Evolutionary conservation across 495 filamentous ascomycete genomes (phyloP).

Genomic region (Letharia lupina): DNA sequence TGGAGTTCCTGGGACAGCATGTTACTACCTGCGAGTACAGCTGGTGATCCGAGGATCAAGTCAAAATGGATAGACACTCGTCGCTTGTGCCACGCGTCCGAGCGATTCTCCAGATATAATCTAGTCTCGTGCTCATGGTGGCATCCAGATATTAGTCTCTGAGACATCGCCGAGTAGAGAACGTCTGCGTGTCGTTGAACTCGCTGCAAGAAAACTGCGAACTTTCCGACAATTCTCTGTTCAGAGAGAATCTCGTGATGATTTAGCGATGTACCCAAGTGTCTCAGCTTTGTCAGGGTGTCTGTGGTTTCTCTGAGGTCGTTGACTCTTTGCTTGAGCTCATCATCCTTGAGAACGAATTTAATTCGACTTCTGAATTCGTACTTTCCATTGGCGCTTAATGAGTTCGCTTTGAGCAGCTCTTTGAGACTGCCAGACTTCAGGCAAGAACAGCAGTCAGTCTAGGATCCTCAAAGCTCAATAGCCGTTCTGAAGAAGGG

Average conservation of each 20-base stretch:
- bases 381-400: background rate
- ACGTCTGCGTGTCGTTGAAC: constrained; percentile 2
- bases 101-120: constrained; percentile 8
- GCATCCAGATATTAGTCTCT: constrained; percentile 1
- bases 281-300: constrained; percentile 3
- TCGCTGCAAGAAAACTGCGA: background rate
- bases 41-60: background rate
- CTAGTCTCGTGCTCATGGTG: constrained; percentile 9
- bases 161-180: background rate
- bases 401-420: background rate
- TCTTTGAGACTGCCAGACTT: constrained; percentile 7
- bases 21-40: background rate
- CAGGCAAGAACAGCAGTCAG: too few relatives aligned
- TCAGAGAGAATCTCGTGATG: background rate
- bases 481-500: too few relatives aligned
- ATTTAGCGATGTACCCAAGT: background rate
- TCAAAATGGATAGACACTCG: background rate
- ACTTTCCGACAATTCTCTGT: background rate
- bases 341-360: constrained; percentile 6
- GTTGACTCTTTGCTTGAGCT: background rate
- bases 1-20: background rate
- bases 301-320: constrained; percentile 1
- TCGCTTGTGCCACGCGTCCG: background rate
- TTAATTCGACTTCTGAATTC: background rate
- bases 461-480: too few relatives aligned